A percentile compares a stretch with the other conserved stretches of the same genome.
phyloP scores from a whole-genome alignment of 2,329 filamentous ascomycete species.

The Blastomyces silverae region DNA sequence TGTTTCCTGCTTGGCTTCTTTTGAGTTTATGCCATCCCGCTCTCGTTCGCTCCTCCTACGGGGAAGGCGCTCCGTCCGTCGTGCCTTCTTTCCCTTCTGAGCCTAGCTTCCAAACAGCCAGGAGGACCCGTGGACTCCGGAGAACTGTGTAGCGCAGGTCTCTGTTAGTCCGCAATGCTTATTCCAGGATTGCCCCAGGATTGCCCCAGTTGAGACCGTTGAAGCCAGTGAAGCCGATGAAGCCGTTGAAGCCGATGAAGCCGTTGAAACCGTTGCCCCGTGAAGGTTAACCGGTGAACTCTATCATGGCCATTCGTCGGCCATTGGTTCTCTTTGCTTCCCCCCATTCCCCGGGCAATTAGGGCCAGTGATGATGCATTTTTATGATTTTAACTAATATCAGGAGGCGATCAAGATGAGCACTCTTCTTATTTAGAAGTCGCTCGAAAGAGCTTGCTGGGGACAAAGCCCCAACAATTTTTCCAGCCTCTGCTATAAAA shows the following conservation, averaged over 20 bases:
- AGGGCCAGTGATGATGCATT: neutral
- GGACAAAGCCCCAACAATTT: no score
- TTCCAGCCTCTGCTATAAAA: neutral
- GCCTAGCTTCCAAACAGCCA: neutral
- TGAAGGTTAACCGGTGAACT: neutral
- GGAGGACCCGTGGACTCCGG: neutral
- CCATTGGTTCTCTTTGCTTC: neutral
- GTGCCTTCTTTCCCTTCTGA: neutral
- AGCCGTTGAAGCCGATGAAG: slow-evolving; percentile 15
- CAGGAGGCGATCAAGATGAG: neutral
- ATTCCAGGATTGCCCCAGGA: neutral
- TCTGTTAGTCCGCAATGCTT: neutral
- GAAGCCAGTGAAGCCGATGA: slow-evolving; percentile 15
- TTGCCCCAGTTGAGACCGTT: neutral
- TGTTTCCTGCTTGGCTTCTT: neutral
- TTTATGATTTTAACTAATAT: neutral
- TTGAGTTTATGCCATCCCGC: neutral
- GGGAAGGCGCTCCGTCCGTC: neutral
- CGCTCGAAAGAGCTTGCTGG: neutral
- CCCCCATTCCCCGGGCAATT: no score
- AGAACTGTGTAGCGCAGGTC: neutral
- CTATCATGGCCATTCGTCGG: neutral
- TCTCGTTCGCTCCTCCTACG: neutral
- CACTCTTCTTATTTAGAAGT: neutral
- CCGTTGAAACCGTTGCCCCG: neutral